A percentile compares a stretch with the other conserved stretches of the same genome.
phyloP scores from a whole-genome alignment of 176 grass and related monocot species.

The Ensete glaucum region DNA sequence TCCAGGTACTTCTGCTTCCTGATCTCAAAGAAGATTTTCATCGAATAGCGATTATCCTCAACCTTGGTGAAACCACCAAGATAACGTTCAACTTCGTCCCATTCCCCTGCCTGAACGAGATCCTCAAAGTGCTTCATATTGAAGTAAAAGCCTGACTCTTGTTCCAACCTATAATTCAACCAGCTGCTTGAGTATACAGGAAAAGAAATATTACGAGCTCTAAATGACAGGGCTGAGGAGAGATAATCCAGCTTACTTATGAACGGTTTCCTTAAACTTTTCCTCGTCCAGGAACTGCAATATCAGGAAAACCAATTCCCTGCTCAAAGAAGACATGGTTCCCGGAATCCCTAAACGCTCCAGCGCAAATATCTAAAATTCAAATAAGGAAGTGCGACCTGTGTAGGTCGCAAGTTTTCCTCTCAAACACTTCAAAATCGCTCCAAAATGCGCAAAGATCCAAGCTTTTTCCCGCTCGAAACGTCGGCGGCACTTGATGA shows the following conservation, averaged over 20 bases:
- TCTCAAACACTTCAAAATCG: too few relatives aligned
- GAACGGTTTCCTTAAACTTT: constrained; percentile 26
- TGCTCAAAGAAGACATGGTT: constrained; percentile 29
- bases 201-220: background rate
- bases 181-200: background rate
- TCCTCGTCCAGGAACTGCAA: constrained; percentile 28
- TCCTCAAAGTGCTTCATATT: constrained; percentile 99
- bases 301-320: constrained; percentile 31
- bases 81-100: constrained; percentile 99
- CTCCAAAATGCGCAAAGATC: too few relatives aligned
- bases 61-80: constrained; percentile 99
- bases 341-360: constrained; percentile 20
- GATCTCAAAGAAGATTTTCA: constrained; percentile 99
- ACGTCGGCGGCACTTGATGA: too few relatives aligned
- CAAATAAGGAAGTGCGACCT: too few relatives aligned
- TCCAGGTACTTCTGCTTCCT: constrained; percentile 99
- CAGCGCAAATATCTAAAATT: constrained; percentile 14
- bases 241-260: constrained; percentile 11
- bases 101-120: constrained; percentile 89
- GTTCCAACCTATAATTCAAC: constrained; percentile 61
- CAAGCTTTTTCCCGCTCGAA: too few relatives aligned
- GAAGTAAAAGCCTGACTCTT: constrained; percentile 98
- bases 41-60: constrained; percentile 98
- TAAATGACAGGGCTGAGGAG: too few relatives aligned
- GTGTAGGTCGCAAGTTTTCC: too few relatives aligned